Percentiles rank a stretch among this genome's conserved stretches.
Evolutionary conservation across 2,329 filamentous ascomycete genomes (phyloP).

Genomic region (Stagonosporopsis vannaccii): DNA sequence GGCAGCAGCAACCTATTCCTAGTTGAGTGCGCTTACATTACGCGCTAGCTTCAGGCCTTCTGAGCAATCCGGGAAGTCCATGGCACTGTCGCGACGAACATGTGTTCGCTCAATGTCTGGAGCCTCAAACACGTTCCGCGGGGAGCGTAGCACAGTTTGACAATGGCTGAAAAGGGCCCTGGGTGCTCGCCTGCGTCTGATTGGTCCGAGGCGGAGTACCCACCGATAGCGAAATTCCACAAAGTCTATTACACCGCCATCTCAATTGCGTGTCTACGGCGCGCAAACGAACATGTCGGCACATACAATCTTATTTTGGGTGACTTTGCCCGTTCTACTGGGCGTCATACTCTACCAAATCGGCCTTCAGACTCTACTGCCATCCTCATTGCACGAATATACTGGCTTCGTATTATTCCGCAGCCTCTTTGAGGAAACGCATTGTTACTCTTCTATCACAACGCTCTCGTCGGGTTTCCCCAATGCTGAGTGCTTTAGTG

Average conservation of each 20-base stretch:
- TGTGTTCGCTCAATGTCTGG: not conserved
- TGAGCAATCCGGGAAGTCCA: not conserved
- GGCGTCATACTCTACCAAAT: conserved; percentile 40
- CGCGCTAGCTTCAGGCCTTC: conserved; percentile 2
- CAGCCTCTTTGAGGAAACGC: conserved; percentile 37
- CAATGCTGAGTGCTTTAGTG: conserved; percentile 62
- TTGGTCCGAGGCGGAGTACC: conserved; percentile 9
- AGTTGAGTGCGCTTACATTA: conserved; percentile 3
- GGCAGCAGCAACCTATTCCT: not conserved
- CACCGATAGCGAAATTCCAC: conserved; percentile 16
- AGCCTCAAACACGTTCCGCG: not conserved
- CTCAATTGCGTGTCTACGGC: conserved; percentile 5
- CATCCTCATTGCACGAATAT: conserved; percentile 25
- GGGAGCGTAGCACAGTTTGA: not conserved
- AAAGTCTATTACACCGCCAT: conserved; percentile 1
- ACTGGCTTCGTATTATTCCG: conserved; percentile 31
- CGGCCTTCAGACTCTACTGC: conserved; percentile 27
- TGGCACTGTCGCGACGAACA: not conserved
- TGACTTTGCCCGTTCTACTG: conserved; percentile 36
- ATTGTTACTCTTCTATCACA: conserved; percentile 57
- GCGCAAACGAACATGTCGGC: conserved; percentile 28
- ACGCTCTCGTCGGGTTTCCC: conserved; percentile 52
- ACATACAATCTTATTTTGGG: conserved; percentile 29
- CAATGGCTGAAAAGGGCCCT: conserved; percentile 1
- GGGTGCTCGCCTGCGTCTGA: conserved; percentile 7